phyloP scores from a whole-genome alignment of 2,329 filamentous ascomycete genomes.

The Ophiostoma sp. region DNA sequence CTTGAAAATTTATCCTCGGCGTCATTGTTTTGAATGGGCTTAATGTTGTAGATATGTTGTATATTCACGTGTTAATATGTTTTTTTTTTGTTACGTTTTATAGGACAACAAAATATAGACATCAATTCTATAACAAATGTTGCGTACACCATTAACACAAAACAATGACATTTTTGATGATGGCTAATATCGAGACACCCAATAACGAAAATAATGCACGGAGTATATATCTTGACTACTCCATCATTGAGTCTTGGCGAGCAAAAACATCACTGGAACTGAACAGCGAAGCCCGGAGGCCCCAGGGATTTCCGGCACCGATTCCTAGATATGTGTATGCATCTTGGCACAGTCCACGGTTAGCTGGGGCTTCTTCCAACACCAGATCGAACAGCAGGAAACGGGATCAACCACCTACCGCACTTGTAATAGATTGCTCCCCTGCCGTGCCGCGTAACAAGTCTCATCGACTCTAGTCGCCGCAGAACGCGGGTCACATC shows the following conservation, averaged over 20 bases:
- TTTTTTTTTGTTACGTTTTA: too few relatives aligned
- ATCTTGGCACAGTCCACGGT: slow-evolving; percentile 41
- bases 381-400: neutral
- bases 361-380: too few relatives aligned
- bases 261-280: slow-evolving; percentile 22
- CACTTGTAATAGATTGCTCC: slow-evolving; percentile 70
- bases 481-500: slow-evolving; percentile 65
- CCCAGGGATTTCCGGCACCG: slow-evolving; percentile 54
- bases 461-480: slow-evolving; percentile 55
- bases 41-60: too few relatives aligned
- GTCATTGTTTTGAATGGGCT: too few relatives aligned
- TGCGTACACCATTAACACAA: too few relatives aligned
- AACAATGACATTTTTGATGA: too few relatives aligned
- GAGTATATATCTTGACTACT: neutral
- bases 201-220: too few relatives aligned
- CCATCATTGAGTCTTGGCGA: slow-evolving; percentile 2
- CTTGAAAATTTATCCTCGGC: too few relatives aligned
- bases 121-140: too few relatives aligned
- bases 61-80: too few relatives aligned
- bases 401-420: slow-evolving; percentile 41
- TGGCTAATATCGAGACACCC: too few relatives aligned
- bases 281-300: slow-evolving; percentile 45
- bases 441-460: slow-evolving; percentile 43
- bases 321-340: slow-evolving; percentile 64
- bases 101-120: too few relatives aligned